These are phyloP conservation scores for Cytospora mali DNA, from an alignment of 2,329 filamentous ascomycete genomes.

Conservation along the genomic window DNA sequence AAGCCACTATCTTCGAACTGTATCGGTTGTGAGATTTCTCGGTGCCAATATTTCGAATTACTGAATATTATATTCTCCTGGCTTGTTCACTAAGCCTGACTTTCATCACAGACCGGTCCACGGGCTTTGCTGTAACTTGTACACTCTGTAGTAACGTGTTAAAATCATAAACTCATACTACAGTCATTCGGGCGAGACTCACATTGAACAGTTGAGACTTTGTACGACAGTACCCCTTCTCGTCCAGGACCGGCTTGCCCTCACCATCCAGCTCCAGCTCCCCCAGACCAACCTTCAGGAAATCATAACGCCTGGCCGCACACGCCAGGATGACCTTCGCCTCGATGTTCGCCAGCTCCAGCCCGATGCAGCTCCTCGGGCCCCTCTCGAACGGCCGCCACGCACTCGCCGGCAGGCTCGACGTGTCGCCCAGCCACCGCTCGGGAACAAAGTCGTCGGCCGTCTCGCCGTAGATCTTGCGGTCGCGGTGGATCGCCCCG, in stretches of 20 bases:
- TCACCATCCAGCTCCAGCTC: constrained; percentile 34
- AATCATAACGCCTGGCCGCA: constrained; percentile 37
- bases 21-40: neutral
- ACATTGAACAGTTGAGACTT: constrained; percentile 36
- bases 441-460: constrained; percentile 44
- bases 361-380: constrained; percentile 56
- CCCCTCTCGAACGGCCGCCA: constrained; percentile 58
- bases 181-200: constrained; percentile 19
- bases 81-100: constrained; percentile 31
- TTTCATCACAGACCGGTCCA: constrained; percentile 35
- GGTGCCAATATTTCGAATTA: neutral
- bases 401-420: constrained; percentile 41
- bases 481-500: constrained; percentile 41
- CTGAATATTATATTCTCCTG: neutral
- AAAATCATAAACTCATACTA: neutral
- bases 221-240: constrained; percentile 33
- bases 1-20: neutral
- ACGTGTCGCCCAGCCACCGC: constrained; percentile 41
- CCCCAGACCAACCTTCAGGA: constrained; percentile 38
- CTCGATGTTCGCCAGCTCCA: constrained; percentile 52
- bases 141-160: constrained; percentile 29
- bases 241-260: constrained; percentile 30
- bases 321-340: constrained; percentile 38
- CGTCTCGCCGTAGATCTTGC: constrained; percentile 39
- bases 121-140: constrained; percentile 36